These are phyloP conservation scores for Blastobotrys proliferans DNA, from an alignment of 1,139 yeast genomes.

Conservation along the genomic window DNA sequence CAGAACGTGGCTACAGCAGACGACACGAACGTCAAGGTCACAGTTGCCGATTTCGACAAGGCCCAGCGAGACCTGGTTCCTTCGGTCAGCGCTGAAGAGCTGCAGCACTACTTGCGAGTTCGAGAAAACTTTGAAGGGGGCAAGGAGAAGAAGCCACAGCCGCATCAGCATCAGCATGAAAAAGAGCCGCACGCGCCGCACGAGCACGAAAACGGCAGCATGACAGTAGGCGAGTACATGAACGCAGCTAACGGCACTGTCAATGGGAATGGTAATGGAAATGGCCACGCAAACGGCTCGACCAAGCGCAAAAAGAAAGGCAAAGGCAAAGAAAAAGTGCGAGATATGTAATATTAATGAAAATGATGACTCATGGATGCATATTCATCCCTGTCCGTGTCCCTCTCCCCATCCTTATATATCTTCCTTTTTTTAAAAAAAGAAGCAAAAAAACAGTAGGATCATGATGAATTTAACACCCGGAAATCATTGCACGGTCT, in stretches of 20 bases:
- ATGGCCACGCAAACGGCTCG: not conserved
- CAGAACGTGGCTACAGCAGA: slow-evolving; percentile 68
- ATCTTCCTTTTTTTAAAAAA: too few species aligned
- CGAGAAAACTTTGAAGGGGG: slow-evolving; percentile 67
- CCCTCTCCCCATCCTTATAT: too few species aligned
- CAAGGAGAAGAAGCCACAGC: slow-evolving; percentile 18
- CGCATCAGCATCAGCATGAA: not conserved
- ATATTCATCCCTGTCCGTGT: too few species aligned
- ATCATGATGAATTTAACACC: too few species aligned
- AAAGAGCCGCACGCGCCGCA: not conserved
- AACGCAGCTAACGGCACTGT: not conserved
- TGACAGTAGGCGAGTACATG: not conserved
- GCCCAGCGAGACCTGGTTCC: slow-evolving; percentile 73
- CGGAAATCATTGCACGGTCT: too few species aligned
- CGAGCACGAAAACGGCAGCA: not conserved
- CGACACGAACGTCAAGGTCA: slow-evolving; percentile 68
- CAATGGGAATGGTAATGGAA: slow-evolving; percentile 1
- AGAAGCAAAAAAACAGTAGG: too few species aligned
- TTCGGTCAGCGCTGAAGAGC: slow-evolving; percentile 83
- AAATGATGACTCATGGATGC: too few species aligned
- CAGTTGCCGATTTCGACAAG: slow-evolving; percentile 65
- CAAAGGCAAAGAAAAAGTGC: slow-evolving; percentile 6
- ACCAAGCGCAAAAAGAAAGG: not conserved
- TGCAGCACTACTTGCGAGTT: slow-evolving; percentile 72
- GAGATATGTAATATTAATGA: too few species aligned